Evolutionary conservation across 1,139 yeast species (phyloP), one percentile per base, ranked within the genome.

Genomic region (Sugiyamaella xylanicola): DNA sequence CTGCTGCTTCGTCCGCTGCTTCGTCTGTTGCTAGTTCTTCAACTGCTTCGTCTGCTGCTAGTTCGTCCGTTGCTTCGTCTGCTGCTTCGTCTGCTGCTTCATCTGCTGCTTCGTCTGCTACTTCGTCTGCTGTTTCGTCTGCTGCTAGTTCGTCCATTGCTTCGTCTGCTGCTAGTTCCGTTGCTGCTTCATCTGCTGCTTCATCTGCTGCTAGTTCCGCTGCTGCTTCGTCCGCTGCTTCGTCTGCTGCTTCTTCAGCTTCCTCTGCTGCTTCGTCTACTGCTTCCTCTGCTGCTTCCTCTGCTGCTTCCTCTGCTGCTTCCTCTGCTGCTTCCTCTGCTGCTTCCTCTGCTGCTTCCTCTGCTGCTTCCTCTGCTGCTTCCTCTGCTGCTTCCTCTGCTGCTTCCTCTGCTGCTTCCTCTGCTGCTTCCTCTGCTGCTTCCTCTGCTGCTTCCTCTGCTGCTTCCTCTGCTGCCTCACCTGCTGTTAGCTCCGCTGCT

Each of bases 401-500:
- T 3, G 42, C 17, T 13, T 13, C 17, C 4, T 37, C 47, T 15
- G 35, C 36, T 2, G 13, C 42, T 16, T 13, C 42, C 9, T 16
- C 42, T 13, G 17, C 42, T 13, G 32, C n/a, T 2, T 37, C 42
- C 20, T 37, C 42, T 37, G 15, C 9, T 25, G 29, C 29, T 25
- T 25, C 4, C 17, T 37, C 42, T 4, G 17, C 17, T 13, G 17
- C 17, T 13, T 7, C 16, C 19, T 36, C 40, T 5, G 16, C n/a
- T 13, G 40, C 40, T 36, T 36, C 40, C 7, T 36, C 40, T 32
- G 41, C 20, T 17, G 16, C 5, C 3, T 7, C 47, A 16, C 11
- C 50, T 46, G n/a, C 50, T 46, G 40, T 16, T 7, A 36, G 40
- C 13, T 36, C 40, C 16, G 5, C 40, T n/a, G 4, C 17, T 36